Evolutionary conservation across 768 basidiomycete species (phyloP).

Genomic region (Rubroboletus pulcherrimus): DNA sequence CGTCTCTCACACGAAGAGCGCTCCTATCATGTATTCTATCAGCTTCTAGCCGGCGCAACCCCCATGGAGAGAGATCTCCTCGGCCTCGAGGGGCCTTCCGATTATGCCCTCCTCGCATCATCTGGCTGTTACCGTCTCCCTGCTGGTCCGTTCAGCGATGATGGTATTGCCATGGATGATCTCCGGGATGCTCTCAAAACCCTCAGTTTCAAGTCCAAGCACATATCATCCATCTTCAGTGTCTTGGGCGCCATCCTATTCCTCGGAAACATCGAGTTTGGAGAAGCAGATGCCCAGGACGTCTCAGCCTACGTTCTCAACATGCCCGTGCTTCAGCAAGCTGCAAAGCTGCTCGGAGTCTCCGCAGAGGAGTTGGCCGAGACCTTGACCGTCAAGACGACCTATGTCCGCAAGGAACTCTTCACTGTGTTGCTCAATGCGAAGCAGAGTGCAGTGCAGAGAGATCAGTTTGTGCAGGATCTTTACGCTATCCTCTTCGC

Average conservation of each 20-base stretch:
- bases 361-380: slow-evolving; percentile 51
- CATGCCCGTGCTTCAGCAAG: slow-evolving; percentile 44
- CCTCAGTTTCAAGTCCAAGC: slow-evolving; percentile 62
- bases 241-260: slow-evolving; percentile 52
- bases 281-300: slow-evolving; percentile 51
- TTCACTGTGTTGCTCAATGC: slow-evolving; percentile 53
- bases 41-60: slow-evolving; percentile 56
- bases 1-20: slow-evolving; percentile 56
- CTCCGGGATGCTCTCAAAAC: slow-evolving; percentile 51
- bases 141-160: slow-evolving; percentile 59
- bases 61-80: slow-evolving; percentile 52
- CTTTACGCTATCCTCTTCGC: slow-evolving; percentile 63
- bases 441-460: slow-evolving; percentile 48
- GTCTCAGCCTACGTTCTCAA: slow-evolving; percentile 51
- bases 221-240: slow-evolving; percentile 50
- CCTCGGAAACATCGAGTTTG: slow-evolving; percentile 57
- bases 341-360: slow-evolving; percentile 49
- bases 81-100: slow-evolving; percentile 53
- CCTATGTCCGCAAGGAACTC: slow-evolving; percentile 56
- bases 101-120: slow-evolving; percentile 54
- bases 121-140: slow-evolving; percentile 64
- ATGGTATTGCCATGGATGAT: slow-evolving; percentile 54
- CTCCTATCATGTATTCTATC: slow-evolving; percentile 66
- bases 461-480: slow-evolving; percentile 53
- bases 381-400: slow-evolving; percentile 52